These are phyloP conservation scores for Penicillium chermesinum DNA, from an alignment of 495 filamentous ascomycete genomes.

Conservation along the genomic window DNA sequence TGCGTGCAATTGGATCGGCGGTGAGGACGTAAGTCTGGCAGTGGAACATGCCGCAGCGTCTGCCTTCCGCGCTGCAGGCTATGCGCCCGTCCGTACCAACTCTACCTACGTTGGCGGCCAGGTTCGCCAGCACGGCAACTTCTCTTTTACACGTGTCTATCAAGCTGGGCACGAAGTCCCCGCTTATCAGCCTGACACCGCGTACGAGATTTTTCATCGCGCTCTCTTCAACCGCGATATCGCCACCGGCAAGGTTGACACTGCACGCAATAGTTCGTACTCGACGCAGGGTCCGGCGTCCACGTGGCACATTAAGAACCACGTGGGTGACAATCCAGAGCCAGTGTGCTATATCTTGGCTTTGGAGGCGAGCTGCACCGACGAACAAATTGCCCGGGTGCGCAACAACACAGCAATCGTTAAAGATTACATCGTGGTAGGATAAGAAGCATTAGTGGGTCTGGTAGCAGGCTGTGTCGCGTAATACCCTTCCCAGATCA, in stretches of 20 bases:
- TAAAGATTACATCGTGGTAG: slow-evolving; percentile 46
- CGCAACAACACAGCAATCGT: slow-evolving; percentile 44
- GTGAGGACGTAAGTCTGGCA: slow-evolving; percentile 37
- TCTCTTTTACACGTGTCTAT: slow-evolving; percentile 56
- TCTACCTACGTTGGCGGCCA: slow-evolving; percentile 42
- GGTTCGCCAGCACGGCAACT: slow-evolving; percentile 54
- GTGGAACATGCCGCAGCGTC: slow-evolving; percentile 37
- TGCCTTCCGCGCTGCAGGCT: slow-evolving; percentile 46
- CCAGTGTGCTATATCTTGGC: slow-evolving; percentile 46
- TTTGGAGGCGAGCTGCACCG: slow-evolving; percentile 36
- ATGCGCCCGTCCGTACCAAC: slow-evolving; percentile 44
- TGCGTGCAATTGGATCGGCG: slow-evolving; percentile 50
- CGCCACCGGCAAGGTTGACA: slow-evolving; percentile 49
- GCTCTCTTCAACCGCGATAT: slow-evolving; percentile 50
- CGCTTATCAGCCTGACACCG: slow-evolving; percentile 52
- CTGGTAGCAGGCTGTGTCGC: not conserved
- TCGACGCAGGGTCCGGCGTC: slow-evolving; percentile 44
- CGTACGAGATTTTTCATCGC: slow-evolving; percentile 52
- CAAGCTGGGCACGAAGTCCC: slow-evolving; percentile 59
- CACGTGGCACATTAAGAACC: slow-evolving; percentile 49
- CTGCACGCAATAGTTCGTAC: slow-evolving; percentile 35
- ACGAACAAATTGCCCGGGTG: slow-evolving; percentile 43
- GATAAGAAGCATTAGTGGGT: too few species aligned
- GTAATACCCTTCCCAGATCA: too few species aligned
- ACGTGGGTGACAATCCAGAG: slow-evolving; percentile 32